Evolutionary conservation across 305 asterid genomes (phyloP), one percentile per base, ranked within the genome.

Genomic region (Rubia tinctorum): DNA sequence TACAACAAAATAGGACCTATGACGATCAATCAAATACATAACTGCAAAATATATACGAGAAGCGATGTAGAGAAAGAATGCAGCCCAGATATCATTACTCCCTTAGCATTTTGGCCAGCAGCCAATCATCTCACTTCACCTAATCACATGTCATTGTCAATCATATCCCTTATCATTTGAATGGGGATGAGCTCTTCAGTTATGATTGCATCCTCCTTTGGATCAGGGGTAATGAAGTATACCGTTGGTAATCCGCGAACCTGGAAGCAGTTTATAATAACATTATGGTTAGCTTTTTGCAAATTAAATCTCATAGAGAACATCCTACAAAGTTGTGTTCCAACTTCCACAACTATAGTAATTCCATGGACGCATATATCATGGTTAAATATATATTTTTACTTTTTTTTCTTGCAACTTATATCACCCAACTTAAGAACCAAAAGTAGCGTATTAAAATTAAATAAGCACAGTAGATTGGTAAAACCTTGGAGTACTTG

Each of bases 171-270:
- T 93, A 94, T 91, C 92, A 91, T 84, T 71, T 91, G 90, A 81
- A 90, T 79, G 4, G 99, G 99, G 77, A 94, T 86, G 82, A 94
- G 98, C 74, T 97, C 98, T 85, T 94, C 98, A 20, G 97, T 91
- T 74, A 97, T 84, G 34, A 94, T 86, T 47, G 99, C 99, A 76
- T 90, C 93, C 84, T 94, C 91, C 68, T 51, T 88, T 65, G 93
- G 85, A 80, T 94, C 92, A 1, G 99, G 96, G 80, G 97, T 94
- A 66, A 91, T 86, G 86, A 94, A 94, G 82, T 90, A 91, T 82
- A 94, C 1, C 0, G 97, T 90, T 9, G 97, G 99, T 70, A 91
- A 75, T 78, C 97, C 99, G 27, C 97, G 82, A 58, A 94, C 98
- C 98, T 93, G 94, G 73, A 76, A 75, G 42, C 69, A 74, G 18